These are phyloP conservation scores for Leccinum subgranulosum DNA, from an alignment of 768 basidiomycete species.

Conservation along the genomic window DNA sequence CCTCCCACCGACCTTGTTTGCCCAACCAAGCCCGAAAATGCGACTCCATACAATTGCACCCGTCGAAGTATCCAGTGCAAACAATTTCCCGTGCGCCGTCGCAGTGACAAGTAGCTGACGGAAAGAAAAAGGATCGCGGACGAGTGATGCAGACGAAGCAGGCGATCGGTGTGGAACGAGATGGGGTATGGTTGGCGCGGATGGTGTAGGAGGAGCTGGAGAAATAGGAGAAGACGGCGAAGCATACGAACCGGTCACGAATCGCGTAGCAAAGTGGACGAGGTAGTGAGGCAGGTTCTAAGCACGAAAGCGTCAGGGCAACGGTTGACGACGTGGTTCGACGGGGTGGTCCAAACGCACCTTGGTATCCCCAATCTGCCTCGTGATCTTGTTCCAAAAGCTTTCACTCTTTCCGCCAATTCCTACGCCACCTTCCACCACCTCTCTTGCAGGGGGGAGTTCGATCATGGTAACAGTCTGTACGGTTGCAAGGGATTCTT, in stretches of 20 bases:
- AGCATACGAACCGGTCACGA: conserved; percentile 65
- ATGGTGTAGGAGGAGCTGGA: neutral
- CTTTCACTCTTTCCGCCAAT: conserved; percentile 33
- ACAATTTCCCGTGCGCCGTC: conserved; percentile 71
- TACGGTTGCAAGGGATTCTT: conserved; percentile 72
- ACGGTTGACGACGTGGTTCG: neutral
- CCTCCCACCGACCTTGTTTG: conserved; percentile 50
- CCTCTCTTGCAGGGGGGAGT: conserved; percentile 55
- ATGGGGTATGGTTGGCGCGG: conserved; percentile 18
- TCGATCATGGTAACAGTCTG: conserved; percentile 69
- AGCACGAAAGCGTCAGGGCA: neutral
- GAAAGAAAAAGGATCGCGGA: conserved; percentile 83
- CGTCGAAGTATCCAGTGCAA: conserved; percentile 75
- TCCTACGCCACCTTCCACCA: conserved; percentile 10
- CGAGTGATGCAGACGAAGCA: conserved; percentile 37
- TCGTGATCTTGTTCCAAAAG: conserved; percentile 45
- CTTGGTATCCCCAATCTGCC: conserved; percentile 61
- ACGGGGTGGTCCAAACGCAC: conserved; percentile 29
- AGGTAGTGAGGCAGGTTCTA: conserved; percentile 73
- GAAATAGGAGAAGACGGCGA: conserved; percentile 40
- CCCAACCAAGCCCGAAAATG: conserved; percentile 71
- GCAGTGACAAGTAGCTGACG: conserved; percentile 76
- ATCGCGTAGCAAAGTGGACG: conserved; percentile 63
- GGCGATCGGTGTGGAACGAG: conserved; percentile 22
- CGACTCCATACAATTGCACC: conserved; percentile 81